These are phyloP conservation scores for Coniochaeta ligniaria DNA, from an alignment of 2,329 filamentous ascomycete genomes.

Conservation along the genomic window DNA sequence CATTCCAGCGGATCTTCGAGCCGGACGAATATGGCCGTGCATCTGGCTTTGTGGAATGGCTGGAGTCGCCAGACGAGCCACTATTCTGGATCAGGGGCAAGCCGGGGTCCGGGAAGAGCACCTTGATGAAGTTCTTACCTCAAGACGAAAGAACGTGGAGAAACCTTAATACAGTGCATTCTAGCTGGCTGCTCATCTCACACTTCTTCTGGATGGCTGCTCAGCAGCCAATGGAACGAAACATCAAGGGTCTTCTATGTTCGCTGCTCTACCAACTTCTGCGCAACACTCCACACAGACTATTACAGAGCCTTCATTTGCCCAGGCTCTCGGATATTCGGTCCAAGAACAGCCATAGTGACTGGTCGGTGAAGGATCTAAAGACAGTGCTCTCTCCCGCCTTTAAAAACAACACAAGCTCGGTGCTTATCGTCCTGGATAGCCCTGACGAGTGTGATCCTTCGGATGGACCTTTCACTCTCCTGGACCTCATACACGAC, in stretches of 20 bases:
- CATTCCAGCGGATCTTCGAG: conserved; percentile 6
- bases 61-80: not conserved
- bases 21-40: not conserved
- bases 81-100: conserved; percentile 9
- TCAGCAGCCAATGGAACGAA: not conserved
- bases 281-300: not conserved
- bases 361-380: conserved; percentile 5
- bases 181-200: not conserved
- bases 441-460: conserved; percentile 6
- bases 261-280: conserved; percentile 6
- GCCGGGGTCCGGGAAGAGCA: conserved; percentile 8
- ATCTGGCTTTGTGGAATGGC: conserved; percentile 8
- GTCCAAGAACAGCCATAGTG: not conserved
- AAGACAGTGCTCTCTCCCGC: not conserved
- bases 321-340: not conserved
- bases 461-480: not conserved
- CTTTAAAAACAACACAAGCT: not conserved
- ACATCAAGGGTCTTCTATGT: conserved; percentile 5
- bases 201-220: conserved; percentile 9
- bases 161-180: not conserved
- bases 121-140: conserved; percentile 7
- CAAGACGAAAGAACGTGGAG: not conserved
- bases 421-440: conserved; percentile 3
- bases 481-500: not conserved
- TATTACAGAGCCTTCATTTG: conserved; percentile 1